These are phyloP conservation scores for Cynara cardunculus DNA, from an alignment of 129 eudicot species.

Conservation along the genomic window DNA sequence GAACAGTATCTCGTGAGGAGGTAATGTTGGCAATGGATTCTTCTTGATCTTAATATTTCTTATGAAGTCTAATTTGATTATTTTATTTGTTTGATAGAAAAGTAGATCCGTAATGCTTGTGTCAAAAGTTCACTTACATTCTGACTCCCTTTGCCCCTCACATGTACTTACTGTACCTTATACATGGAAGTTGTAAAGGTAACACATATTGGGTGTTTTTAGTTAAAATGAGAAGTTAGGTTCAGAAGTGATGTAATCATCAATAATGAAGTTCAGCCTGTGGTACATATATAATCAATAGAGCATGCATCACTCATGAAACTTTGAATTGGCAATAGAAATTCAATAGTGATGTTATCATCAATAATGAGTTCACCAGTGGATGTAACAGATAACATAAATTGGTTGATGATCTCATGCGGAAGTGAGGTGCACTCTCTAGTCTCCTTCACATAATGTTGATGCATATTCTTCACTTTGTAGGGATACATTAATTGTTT, in stretches of 20 bases:
- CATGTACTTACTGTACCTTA: neutral
- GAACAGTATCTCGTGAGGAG: slow-evolving; percentile 90
- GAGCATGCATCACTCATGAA: neutral
- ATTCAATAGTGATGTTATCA: neutral
- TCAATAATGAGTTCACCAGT: slow-evolving; percentile 1
- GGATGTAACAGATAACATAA: neutral
- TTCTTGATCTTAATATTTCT: neutral
- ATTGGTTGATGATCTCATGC: neutral
- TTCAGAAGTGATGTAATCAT: neutral
- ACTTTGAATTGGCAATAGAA: neutral
- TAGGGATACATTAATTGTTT: neutral
- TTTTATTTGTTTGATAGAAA: slow-evolving; percentile 10
- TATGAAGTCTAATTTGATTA: neutral
- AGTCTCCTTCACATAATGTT: neutral
- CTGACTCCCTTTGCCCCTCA: neutral
- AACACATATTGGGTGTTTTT: neutral
- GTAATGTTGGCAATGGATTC: slow-evolving; percentile 33
- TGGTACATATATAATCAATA: neutral
- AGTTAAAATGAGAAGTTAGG: neutral
- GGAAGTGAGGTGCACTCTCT: neutral
- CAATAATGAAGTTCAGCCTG: neutral
- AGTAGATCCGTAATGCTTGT: slow-evolving; percentile 8
- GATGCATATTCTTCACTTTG: neutral
- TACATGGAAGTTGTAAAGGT: slow-evolving; percentile 1
- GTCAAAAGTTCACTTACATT: neutral